Conservation (phyloP, 306 rosid species). For the Vicia faba region DNA sequence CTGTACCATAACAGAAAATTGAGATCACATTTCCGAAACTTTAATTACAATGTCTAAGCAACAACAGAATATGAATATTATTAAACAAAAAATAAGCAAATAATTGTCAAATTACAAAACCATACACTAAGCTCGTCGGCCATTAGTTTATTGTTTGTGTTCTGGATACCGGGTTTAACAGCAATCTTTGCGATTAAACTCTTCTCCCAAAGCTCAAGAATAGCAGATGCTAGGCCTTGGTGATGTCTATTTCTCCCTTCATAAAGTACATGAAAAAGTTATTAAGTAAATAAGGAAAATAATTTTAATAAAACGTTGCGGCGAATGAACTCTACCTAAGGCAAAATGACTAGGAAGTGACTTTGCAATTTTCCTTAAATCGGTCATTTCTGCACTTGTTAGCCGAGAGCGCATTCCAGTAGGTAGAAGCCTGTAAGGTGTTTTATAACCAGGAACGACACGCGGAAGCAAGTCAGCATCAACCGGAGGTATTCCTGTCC, state of each 20-base stretch:
- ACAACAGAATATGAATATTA: conserved; percentile 12
- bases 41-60: conserved; percentile 21
- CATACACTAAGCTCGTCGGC: conserved; percentile 85
- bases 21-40: conserved; percentile 22
- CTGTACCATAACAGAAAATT: conserved; percentile 52
- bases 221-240: conserved; percentile 89
- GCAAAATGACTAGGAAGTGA: conserved; percentile 97
- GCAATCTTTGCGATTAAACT: conserved; percentile 89
- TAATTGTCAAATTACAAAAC: conserved; percentile 34
- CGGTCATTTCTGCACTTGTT: conserved; percentile 91
- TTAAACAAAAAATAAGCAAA: conserved; percentile 7
- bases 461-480: conserved; percentile 93
- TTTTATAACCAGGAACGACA: conserved; percentile 77
- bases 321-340: conserved; percentile 58
- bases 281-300: conserved; percentile 32
- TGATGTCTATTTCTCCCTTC: conserved; percentile 96
- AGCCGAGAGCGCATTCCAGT: conserved; percentile 88
- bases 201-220: conserved; percentile 91
- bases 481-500: conserved; percentile 90
- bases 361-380: conserved; percentile 71
- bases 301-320: conserved; percentile 19
- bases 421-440: conserved; percentile 96
- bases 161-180: conserved; percentile 96
- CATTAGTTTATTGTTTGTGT: conserved; percentile 95
- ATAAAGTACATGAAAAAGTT: conserved; percentile 30